These are phyloP conservation scores for Xylariaceae sp. DNA, from an alignment of 2,329 filamentous ascomycete species.

Conservation along the genomic window DNA sequence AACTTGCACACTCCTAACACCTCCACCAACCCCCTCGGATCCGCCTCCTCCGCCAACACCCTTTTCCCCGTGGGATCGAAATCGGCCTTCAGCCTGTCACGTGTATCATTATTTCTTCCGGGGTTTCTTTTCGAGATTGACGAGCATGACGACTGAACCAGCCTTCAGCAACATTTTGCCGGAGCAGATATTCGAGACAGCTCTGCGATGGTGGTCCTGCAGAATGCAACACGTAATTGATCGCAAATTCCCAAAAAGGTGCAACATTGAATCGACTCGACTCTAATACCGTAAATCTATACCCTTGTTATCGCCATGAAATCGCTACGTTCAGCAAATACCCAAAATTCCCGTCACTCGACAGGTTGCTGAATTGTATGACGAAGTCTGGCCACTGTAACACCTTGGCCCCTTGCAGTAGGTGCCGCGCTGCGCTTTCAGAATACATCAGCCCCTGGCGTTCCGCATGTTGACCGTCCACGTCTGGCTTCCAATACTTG, in stretches of 20 bases:
- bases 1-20: conserved; percentile 19
- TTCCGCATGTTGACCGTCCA: conserved; percentile 2
- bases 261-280: conserved; percentile 35
- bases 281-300: conserved; percentile 33
- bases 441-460: conserved; percentile 7
- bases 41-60: conserved; percentile 21
- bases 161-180: conserved; percentile 31
- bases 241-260: conserved; percentile 35
- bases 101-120: conserved; percentile 36
- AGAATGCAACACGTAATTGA: conserved; percentile 37
- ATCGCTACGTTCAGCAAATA: conserved; percentile 22
- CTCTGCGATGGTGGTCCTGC: conserved; percentile 33
- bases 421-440: conserved; percentile 13
- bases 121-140: conserved; percentile 33
- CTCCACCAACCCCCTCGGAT: conserved; percentile 24
- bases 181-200: conserved; percentile 33
- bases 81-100: conserved; percentile 31
- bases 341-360: conserved; percentile 8
- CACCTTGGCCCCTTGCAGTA: conserved; percentile 16
- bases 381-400: conserved; percentile 20
- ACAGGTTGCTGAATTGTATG: conserved; percentile 17
- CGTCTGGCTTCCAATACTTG: conserved; percentile 1
- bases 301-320: conserved; percentile 28
- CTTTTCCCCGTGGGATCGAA: conserved; percentile 30
- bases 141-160: conserved; percentile 35